Percentiles rank a stretch among this genome's conserved stretches.
Evolutionary conservation across 495 filamentous ascomycete genomes (phyloP).

Genomic region (Penicillium cinerascens): DNA sequence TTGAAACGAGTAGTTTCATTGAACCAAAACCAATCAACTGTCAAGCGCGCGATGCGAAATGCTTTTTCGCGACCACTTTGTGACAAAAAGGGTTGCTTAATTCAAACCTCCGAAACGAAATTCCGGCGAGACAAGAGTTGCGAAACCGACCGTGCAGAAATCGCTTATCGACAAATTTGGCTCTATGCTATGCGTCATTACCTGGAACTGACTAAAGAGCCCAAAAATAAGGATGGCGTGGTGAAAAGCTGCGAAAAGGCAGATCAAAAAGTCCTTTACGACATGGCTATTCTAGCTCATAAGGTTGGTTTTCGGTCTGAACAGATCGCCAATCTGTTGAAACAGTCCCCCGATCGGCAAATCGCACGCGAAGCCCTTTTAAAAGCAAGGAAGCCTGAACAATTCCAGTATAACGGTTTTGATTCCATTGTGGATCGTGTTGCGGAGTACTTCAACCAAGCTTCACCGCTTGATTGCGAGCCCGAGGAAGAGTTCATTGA

Average conservation of each 20-base stretch:
- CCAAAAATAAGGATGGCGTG: constrained; percentile 16
- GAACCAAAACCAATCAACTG: constrained; percentile 15
- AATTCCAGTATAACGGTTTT: constrained; percentile 27
- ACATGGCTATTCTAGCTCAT: constrained; percentile 32
- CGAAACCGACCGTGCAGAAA: constrained; percentile 5
- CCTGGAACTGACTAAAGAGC: constrained; percentile 14
- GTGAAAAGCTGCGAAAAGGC: constrained; percentile 12
- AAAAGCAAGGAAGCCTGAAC: constrained; percentile 26
- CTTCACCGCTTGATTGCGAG: constrained; percentile 8
- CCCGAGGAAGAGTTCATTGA: constrained; percentile 5
- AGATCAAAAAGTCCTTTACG: constrained; percentile 23
- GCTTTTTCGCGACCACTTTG: constrained; percentile 4
- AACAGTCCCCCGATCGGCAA: constrained; percentile 29
- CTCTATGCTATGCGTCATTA: constrained; percentile 27
- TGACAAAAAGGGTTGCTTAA: constrained; percentile 1
- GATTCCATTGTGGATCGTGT: constrained; percentile 21
- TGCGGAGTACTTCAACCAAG: constrained; percentile 20
- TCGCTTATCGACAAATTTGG: constrained; percentile 23
- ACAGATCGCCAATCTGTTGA: constrained; percentile 21
- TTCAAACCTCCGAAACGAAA: constrained; percentile 20
- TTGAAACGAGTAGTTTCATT: constrained; percentile 23
- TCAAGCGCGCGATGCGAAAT: constrained; percentile 7
- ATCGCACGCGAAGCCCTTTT: constrained; percentile 29
- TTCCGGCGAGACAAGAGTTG: constrained; percentile 8
- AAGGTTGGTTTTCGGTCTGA: constrained; percentile 33